Evolutionary conservation across 164 flowering plant genomes (phyloP).

Genomic region (Chloranthus sessilifolius): DNA sequence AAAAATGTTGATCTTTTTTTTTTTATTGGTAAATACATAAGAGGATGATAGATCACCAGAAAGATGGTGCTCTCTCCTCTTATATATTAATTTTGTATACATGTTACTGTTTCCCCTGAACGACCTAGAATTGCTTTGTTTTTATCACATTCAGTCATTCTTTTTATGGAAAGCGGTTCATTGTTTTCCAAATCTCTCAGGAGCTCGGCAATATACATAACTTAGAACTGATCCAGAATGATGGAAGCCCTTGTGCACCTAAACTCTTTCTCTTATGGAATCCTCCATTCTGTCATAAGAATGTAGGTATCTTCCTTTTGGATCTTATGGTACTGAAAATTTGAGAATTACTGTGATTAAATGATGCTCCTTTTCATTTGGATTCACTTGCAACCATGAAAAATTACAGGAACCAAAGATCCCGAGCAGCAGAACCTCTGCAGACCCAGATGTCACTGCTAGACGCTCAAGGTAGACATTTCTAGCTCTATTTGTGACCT

Average conservation of each 20-base stretch:
- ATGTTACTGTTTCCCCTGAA: too few relatives aligned
- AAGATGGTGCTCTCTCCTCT: too few relatives aligned
- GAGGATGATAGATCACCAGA: too few relatives aligned
- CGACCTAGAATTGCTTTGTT: background rate
- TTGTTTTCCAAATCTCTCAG: constrained; percentile 26
- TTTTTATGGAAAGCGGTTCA: background rate
- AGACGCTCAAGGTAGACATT: constrained; percentile 50
- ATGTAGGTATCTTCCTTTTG: constrained; percentile 34
- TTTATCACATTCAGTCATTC: background rate
- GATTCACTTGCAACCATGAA: constrained; percentile 4
- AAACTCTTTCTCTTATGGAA: constrained; percentile 88
- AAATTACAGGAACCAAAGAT: constrained; percentile 32
- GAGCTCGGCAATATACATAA: constrained; percentile 72
- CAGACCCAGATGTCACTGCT: constrained; percentile 18
- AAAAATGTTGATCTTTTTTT: too few relatives aligned
- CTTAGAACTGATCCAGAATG: constrained; percentile 73
- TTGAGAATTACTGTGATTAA: too few relatives aligned
- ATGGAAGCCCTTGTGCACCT: constrained; percentile 88
- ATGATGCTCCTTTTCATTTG: background rate
- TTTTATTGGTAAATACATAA: too few relatives aligned
- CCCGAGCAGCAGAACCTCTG: constrained; percentile 12
- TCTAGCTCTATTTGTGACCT: background rate
- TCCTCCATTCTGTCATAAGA: constrained; percentile 46
- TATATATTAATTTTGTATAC: too few relatives aligned
- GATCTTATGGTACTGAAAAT: constrained; percentile 5